Evolutionary conservation across 805 yeast species (phyloP), one percentile per base, ranked within the genome.

Genomic region (Candida dajiaensis): DNA sequence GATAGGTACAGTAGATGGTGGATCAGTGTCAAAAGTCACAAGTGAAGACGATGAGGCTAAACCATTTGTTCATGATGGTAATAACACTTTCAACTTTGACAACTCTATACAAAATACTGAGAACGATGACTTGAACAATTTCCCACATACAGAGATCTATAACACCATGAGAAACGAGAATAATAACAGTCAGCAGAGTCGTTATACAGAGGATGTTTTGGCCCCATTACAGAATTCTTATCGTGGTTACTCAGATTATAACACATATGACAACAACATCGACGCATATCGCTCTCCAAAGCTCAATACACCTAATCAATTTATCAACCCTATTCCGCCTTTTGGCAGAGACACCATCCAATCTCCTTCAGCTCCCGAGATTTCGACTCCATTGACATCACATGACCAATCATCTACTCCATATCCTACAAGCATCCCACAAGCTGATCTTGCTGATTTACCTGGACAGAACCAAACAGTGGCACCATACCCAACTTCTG

Each of bases 1-100:
- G 0, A 54, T 53, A 40, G 64, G 64, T 2, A 58, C 60, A 0
- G 60, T 59, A 22, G 63, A 56, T 47, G 61, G 52, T n/a, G 54
- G 46, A 2, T 50, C 55, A 2, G 55, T 48, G 15, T 22, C 38
- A 26, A 51, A 50, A 22, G 36, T 33, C 7, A 38, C 22, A 4
- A 33, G 47, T 15, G 50, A 53, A 1, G 55, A 50, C n/a, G 53
- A 52, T 3, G 57, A 56, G 37, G 40, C 50, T 15, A 47, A 44
- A 3, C 55, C 55, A 19, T 51, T 55, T 42, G 56, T 50, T 16
- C 47, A 42, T 43, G 59, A 52, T 11, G 38, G 13, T 9, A 47
- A 47, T n/a, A 20, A 40, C 2, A 41, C 47, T 8, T 46, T 31
- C 22, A 43, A 44, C 35, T 48, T 46, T 45, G 52, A 55, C 20